Evolutionary conservation across 352 stramenopile genomes (phyloP).

Genomic region (Globisporangium radiosum): DNA sequence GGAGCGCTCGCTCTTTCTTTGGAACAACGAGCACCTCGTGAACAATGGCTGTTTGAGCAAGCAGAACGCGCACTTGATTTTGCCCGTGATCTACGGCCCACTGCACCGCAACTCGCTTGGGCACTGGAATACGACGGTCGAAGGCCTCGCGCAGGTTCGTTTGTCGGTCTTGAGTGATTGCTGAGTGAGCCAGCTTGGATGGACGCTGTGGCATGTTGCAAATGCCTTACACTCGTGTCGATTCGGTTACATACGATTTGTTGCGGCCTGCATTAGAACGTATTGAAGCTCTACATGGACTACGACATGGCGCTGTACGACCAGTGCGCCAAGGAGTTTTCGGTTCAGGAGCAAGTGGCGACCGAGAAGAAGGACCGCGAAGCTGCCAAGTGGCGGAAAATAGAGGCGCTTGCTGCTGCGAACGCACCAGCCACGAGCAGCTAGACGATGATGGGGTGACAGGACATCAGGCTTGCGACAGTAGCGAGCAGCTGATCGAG

Average conservation of each 20-base stretch:
- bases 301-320: constrained; percentile 94
- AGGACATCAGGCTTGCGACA: background rate
- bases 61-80: constrained; percentile 89
- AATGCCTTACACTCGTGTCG: background rate
- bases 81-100: constrained; percentile 92
- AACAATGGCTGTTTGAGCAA: constrained; percentile 93
- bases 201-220: no score
- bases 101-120: constrained; percentile 85
- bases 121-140: constrained; percentile 97
- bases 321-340: constrained; percentile 84
- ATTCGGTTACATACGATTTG: constrained; percentile 5
- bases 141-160: constrained; percentile 85
- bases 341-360: constrained; percentile 61
- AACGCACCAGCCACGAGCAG: constrained; percentile 40
- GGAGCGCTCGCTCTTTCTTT: constrained; percentile 96
- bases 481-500: constrained; percentile 1
- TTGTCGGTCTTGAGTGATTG: background rate
- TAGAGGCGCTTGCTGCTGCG: constrained; percentile 86
- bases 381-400: constrained; percentile 89
- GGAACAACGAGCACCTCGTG: constrained; percentile 98
- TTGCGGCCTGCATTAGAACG: constrained; percentile 35
- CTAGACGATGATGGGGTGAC: background rate
- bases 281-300: constrained; percentile 90
- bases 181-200: no score
- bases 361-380: constrained; percentile 75